These are phyloP conservation scores for Phenoliferia sp. DNA, from an alignment of 1,284 basidiomycete genomes.

Conservation along the genomic window DNA sequence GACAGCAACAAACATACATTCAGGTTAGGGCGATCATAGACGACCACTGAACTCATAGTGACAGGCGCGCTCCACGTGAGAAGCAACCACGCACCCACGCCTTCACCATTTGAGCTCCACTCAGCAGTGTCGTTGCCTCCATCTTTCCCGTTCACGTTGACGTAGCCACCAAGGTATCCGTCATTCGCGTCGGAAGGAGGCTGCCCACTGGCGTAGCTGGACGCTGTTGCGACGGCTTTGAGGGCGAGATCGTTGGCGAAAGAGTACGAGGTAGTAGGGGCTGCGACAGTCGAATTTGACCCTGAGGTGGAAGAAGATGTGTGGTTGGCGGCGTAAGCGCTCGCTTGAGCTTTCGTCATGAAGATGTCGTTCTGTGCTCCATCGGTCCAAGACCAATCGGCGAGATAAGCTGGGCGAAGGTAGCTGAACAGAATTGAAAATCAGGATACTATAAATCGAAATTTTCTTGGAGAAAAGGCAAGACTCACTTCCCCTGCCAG, in stretches of 20 bases:
- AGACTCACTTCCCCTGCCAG: neutral
- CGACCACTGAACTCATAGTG: constrained; percentile 14
- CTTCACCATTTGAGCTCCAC: neutral
- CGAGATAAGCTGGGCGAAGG: constrained; percentile 21
- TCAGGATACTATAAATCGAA: constrained; percentile 1
- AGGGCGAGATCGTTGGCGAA: neutral
- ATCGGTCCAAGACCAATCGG: neutral
- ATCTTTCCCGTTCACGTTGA: neutral
- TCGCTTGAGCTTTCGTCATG: neutral
- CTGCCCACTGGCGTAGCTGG: neutral
- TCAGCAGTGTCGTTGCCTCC: neutral
- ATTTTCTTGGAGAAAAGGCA: constrained; percentile 5
- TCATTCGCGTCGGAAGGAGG: neutral
- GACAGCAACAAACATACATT: too few species aligned
- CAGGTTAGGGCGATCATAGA: constrained; percentile 28
- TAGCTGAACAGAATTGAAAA: constrained; percentile 8
- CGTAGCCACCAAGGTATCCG: neutral
- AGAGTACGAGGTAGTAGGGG: neutral
- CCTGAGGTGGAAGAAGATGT: neutral
- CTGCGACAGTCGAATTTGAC: too few species aligned
- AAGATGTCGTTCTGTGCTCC: constrained; percentile 6
- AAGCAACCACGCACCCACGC: neutral
- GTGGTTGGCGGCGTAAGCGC: neutral
- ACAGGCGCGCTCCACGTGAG: constrained; percentile 20
- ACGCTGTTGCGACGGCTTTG: neutral